Evolutionary conservation across 1,284 basidiomycete genomes (phyloP), one percentile per base, ranked within the genome.

Genomic region (Naganishia albida): DNA sequence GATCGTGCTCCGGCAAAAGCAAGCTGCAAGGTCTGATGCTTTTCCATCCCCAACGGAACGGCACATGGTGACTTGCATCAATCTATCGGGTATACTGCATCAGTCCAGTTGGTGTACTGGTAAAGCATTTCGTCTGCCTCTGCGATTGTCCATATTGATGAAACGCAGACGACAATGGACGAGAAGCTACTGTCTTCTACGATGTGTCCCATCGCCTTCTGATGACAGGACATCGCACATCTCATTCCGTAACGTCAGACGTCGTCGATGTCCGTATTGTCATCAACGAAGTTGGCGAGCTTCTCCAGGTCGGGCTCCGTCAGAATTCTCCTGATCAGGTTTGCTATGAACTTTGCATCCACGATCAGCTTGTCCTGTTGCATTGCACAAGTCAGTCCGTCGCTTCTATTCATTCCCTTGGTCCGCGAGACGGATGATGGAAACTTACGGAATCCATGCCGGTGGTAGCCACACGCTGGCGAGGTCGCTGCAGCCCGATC

Each of bases 401-500:
- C 3, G 18, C 28, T 30, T 3, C 20, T 10, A 13, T 12, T 51
- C 12, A 38, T 34, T 13, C 23, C 13, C n/a, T 28, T 7, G 1
- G 10, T 16, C 12, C 48, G 3, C 15, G 20, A 10, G 7, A 12
- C 6, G 10, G 4, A 6, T 34, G 23, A 16, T 7, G 23, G 30
- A 12, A 10, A 28, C 62, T 46, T 38, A 55, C 62, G 28, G 20
- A 28, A 51, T 64, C 26, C 44, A 57, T 56, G 16, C 46, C 54
- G 16, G 63, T n/a, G 4, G 54, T 64, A 6, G 25, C 44, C 13
- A 64, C 49, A 20, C 64, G 64, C 16, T 25, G 16, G 20, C 15
- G 20, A n/a, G 64, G 55, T 28, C 69, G 69, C 6, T 56, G 60
- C 7, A 74, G 44, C 10, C 42, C 43, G 26, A 73, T 63, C 20